Evolutionary conservation across 148 eudicot genomes (phyloP), one percentile per base, ranked within the genome.

Genomic region (Vaccinium myrtillus): DNA sequence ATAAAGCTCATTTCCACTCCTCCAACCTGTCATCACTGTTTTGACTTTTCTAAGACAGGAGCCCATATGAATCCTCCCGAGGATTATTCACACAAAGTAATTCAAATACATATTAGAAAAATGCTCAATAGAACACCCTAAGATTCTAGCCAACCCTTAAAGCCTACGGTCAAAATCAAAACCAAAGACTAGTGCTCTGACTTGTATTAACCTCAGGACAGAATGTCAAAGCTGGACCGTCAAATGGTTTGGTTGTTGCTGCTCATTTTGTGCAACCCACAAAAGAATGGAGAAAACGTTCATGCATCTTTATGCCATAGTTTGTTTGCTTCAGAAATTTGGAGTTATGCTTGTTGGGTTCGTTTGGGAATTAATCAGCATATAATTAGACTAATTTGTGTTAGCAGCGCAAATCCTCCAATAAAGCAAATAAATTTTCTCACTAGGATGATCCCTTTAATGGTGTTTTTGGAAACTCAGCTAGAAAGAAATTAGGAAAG

Each of bases 201-300:
- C 46, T 43, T 5, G 6, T 43, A 43, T 43, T 43, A 43, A 43
- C 46, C 46, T 43, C 46, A 43, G 46, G 46, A 43, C 46, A 43
- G 46, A 4, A 43, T 5, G 46, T 43, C 43, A 43, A 4, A 4
- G 6, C 46, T 43, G 46, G 69, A n/a, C 69, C 9, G 5, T 61
- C 67, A 71, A 71, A 71, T 32, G 39, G 19, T 13, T 30, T 71
- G 77, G 21, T 36, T 36, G 10, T 36, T 73, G 77, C 77, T 16
- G 75, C 75, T 71, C 75, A 71, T 32, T 21, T 30, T 36, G 77
- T 36, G 18, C 77, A 73, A 6, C 36, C 75, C 77, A 73, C n/a
- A 73, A 61, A 61, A 43, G 46, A 43, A 43, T 21, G 69, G 48
- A 73, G 21, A 36, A 73, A 36, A 30, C 46, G 18, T 71, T 71